Conservation (phyloP, 768 basidiomycete species). For the Termitomyces sp. region DNA sequence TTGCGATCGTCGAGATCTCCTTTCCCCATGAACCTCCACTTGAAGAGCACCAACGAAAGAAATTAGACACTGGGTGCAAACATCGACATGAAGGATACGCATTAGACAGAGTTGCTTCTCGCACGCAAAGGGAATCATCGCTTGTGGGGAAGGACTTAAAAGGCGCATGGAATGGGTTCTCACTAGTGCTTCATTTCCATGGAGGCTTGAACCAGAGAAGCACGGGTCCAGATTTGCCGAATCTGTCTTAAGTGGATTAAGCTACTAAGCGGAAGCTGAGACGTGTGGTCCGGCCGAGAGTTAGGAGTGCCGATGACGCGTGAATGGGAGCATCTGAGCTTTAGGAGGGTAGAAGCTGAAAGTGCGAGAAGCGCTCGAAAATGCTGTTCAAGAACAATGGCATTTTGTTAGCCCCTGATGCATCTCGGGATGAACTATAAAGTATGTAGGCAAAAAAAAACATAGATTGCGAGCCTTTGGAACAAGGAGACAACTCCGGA, state of each 20-base stretch:
- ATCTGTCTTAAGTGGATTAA: background rate
- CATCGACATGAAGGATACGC: slow-evolving; percentile 7
- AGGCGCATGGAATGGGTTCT: background rate
- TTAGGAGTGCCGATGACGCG: background rate
- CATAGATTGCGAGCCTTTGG: background rate
- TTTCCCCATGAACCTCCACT: slow-evolving; percentile 17
- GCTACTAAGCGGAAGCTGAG: background rate
- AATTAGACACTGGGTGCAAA: slow-evolving; percentile 4
- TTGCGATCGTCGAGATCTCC: background rate
- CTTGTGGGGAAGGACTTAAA: slow-evolving; percentile 1
- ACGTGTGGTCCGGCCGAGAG: background rate
- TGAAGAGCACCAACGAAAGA: slow-evolving; percentile 11
- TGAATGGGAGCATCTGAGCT: background rate
- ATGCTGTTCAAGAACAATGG: background rate
- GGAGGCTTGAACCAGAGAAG: background rate
- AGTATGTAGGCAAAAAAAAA: background rate
- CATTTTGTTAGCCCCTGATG: background rate
- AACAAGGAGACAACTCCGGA: background rate
- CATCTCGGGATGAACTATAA: too few species aligned
- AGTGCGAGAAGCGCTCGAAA: background rate
- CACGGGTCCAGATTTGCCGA: background rate
- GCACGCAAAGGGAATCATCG: background rate
- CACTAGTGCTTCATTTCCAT: background rate
- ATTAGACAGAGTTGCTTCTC: background rate
- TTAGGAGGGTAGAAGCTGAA: background rate